Evolutionary conservation across 169 alveolate species (phyloP), one percentile per base, ranked within the genome.

Genomic region (Cyclospora cayetanensis): DNA sequence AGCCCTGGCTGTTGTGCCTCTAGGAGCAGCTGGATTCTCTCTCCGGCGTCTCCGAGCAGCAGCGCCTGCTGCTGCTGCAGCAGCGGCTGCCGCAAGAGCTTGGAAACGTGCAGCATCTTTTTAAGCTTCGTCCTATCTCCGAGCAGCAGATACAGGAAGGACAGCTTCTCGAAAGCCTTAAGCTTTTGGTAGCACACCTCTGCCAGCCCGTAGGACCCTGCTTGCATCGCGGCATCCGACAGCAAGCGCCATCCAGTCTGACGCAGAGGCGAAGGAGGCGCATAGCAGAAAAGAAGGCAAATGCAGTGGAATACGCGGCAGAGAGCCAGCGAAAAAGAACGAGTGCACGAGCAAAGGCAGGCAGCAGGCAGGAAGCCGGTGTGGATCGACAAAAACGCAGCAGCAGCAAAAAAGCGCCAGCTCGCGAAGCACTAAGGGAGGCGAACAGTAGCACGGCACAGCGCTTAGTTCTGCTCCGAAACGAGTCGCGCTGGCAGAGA

Each of bases 141-240:
- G 34, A 97, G 95, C 25, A 96, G 91, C 53, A 95, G 88, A 91
- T 98, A 98, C 80, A 96, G 95, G 93, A 97, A 96, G 60, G 97
- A 92, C 46, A 98, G 90, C 60, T 96, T 95, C 85, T 97, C 98
- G 39, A 96, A 95, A 83, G 96, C 94, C 94, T 97, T 95, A 27
- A 96, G 94, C 94, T 97, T 96, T 80, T 97, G 96, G 82, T 95
- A 96, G 92, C 97, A 96, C 93, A 95, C 94, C 95, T 98, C 99
- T 63, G 97, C 97, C 9, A 97, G 96, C 91, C 96, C 96, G 87
- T 94, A 94, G 87, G 95, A 94, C n/a, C 99, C 99, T 94, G 95
- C 96, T 31, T 95, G 95, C 86, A 95, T 46, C 37, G 98, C 97
- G 70, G 96, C 97, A 79, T 76, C 76, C 68, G 87, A 91, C 55